Evolutionary conservation across 345 rosid genomes (phyloP).

Genomic region (Sisymbrium altissimum): DNA sequence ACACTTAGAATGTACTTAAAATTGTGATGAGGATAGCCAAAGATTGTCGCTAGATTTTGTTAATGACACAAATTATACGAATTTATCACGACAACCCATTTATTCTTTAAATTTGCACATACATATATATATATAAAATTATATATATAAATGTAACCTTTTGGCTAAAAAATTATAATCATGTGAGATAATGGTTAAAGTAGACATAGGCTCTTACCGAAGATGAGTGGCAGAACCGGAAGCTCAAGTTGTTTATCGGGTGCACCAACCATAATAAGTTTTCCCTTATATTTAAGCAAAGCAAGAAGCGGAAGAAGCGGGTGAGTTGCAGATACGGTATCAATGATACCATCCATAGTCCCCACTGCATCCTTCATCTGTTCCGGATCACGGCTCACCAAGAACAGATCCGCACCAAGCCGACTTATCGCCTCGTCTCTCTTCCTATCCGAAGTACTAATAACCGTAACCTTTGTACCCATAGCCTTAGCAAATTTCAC

Average conservation of each 20-base stretch:
- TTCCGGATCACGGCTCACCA: slow-evolving; percentile 46
- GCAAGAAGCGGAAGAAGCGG: slow-evolving; percentile 39
- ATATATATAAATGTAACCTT: not conserved
- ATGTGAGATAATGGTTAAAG: not conserved
- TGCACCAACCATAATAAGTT: slow-evolving; percentile 44
- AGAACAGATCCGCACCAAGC: slow-evolving; percentile 57
- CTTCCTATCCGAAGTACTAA: slow-evolving; percentile 62
- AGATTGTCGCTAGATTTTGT: too few relatives aligned
- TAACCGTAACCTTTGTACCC: slow-evolving; percentile 61
- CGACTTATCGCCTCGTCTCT: slow-evolving; percentile 52
- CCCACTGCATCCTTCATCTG: slow-evolving; percentile 34
- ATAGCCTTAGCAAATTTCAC: slow-evolving; percentile 69
- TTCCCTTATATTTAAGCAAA: slow-evolving; percentile 40
- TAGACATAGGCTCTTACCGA: slow-evolving; percentile 23
- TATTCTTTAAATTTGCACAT: too few relatives aligned
- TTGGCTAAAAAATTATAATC: not conserved
- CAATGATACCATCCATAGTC: slow-evolving; percentile 49
- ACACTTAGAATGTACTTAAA: too few relatives aligned
- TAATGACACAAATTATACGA: too few relatives aligned
- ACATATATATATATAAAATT: too few relatives aligned
- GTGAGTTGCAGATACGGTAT: slow-evolving; percentile 47
- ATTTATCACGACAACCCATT: too few relatives aligned
- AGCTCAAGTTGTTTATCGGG: slow-evolving; percentile 55
- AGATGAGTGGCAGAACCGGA: slow-evolving; percentile 38
- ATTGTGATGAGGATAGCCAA: too few relatives aligned